Evolutionary conservation across 805 yeast genomes (phyloP), one percentile per base, ranked within the genome.

Genomic region (Suhomyces sp.): DNA sequence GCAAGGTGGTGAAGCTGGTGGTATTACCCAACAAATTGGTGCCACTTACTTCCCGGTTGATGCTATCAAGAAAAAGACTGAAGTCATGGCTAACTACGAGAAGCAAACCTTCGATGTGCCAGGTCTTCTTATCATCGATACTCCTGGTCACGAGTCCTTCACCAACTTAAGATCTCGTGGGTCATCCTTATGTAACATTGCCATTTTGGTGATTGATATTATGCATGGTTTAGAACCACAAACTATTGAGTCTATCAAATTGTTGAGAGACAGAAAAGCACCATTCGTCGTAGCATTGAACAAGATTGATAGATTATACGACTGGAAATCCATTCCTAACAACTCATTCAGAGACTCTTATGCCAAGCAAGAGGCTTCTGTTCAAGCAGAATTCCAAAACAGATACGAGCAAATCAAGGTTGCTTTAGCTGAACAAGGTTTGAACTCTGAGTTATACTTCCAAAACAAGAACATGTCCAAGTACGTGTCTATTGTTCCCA

Each of bases 1-100:
- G 56, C 99, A 94, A 79, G 99, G 97, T 71, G 99, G 99, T 68
- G 99, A 94, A 78, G 99, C 99, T 52, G 99, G 99, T 79, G 99
- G 99, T 79, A 94, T 94, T 71, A 94, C 99, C 59, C 99, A 94
- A 82, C 99, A 94, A 77, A 94, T 94, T 69, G 99, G 99, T 84
- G 99, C 99, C 52, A 94, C 99, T 22, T 94, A 94, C 72, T 94
- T 94, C 90, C 99, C 99, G 56, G 91, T 94, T 61, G 96, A 88
- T 29, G 91, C 97, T 44, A 90, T 94, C 65, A 86, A 86, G 72
- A 85, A 85, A 67, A 94, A 94, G 77, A 94, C 98, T 26, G 87
- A 84, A 46, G 96, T 88, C 48, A 93, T 94, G 97, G 83, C 88
- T 53, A 79, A 84, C 58, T 88, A 85, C 68, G 97, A 90, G 70